These are phyloP conservation scores for Colletotrichum musae DNA, from an alignment of 2,329 filamentous ascomycete genomes.

Conservation along the genomic window DNA sequence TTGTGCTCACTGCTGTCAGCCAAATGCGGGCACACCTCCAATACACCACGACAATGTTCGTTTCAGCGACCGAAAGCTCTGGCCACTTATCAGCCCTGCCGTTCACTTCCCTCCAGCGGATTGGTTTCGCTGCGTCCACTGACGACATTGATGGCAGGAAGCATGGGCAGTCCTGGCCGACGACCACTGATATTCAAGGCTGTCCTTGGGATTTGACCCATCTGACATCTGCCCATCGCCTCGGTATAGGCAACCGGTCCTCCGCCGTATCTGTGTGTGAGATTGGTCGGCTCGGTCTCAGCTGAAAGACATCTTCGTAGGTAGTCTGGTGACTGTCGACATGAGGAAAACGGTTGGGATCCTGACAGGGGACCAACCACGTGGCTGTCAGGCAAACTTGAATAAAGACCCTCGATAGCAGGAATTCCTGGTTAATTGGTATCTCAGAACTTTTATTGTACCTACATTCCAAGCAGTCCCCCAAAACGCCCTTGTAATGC, in stretches of 20 bases:
- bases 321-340: too few relatives aligned
- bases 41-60: slow-evolving; percentile 33
- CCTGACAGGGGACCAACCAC: slow-evolving; percentile 9
- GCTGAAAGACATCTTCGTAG: too few relatives aligned
- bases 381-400: neutral
- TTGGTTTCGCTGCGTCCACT: slow-evolving; percentile 2
- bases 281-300: too few relatives aligned
- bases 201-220: neutral
- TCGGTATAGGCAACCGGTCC: too few relatives aligned
- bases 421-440: slow-evolving; percentile 33
- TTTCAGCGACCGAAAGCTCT: slow-evolving; percentile 37
- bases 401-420: slow-evolving; percentile 10
- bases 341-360: neutral
- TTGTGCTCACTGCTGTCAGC: slow-evolving; percentile 18
- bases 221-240: neutral
- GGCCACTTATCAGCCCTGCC: slow-evolving; percentile 30
- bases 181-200: neutral
- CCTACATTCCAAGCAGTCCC: slow-evolving; percentile 34
- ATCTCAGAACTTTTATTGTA: slow-evolving; percentile 39
- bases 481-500: slow-evolving; percentile 38
- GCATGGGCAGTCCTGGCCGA: slow-evolving; percentile 13
- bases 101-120: neutral
- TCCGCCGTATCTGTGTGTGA: too few relatives aligned
- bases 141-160: slow-evolving; percentile 12
- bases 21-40: slow-evolving; percentile 17